Base-by-base conservation (phyloP, 306 rosid species). In the Betula pendula region DNA sequence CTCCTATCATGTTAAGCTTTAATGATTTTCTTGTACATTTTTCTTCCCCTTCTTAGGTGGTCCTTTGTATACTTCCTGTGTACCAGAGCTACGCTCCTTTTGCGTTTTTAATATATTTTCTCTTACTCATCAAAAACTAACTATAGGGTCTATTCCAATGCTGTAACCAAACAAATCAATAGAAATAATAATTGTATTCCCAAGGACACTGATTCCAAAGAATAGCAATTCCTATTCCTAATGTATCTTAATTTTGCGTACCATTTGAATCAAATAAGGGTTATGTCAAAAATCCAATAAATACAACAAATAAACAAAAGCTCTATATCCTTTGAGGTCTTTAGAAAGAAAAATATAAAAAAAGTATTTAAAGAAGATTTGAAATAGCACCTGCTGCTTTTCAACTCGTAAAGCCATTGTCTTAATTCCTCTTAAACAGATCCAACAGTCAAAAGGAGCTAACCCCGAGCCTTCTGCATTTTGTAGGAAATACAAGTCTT, bases 381-480 rank as follows among this genome's bases (percentile, higher is more conserved):
- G 63, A 82, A 82, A 72, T 56, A 33, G 80, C 77, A 94, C 98
- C 97, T 95, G 97, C 74, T 95, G 97, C 90, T 89, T 92, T 83
- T 95, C 96, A 78, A 94, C 79, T 70, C 97, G 89, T 42, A 94
- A 89, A 80, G 93, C 89, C 95, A 95, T 87, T 31, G 97, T 95
- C 89, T 95, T 95, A 70, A 95, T 83, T 79, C 97, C 97, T 80
- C 95, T 82, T 78, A 92, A 78, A 81, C 97, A 92, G 24, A 90
- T 84, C 95, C 95, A 94, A 75, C 96, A 95, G 81, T 92, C 96
- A 83, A 89, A 88, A 60, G 97, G 98, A 80, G 98, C 96, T 78
- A 95, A 85, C 71, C 95, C 98, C 55, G 96, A 85, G 76, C 98
- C 98, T 82, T 80, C 96, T 8, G 98, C 96, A 79, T 89, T 95